Evolutionary conservation across 225 moss, liverwort and hornwort genomes (phyloP).

Genomic region (Bryum argenteum): DNA sequence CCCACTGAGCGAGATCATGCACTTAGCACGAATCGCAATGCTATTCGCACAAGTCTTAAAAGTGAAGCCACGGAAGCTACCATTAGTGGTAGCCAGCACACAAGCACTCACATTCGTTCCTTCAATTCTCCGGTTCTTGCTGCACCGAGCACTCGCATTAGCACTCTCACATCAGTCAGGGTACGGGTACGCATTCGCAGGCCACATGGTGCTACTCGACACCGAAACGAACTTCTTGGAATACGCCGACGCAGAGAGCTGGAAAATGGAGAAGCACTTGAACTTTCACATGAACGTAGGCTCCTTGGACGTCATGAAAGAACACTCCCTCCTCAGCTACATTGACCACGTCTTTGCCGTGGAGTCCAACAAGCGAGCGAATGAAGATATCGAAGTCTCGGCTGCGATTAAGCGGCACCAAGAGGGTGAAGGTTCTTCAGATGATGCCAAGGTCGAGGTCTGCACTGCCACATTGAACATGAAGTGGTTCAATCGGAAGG

Average conservation of each 20-base stretch:
- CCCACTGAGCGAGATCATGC: slow-evolving; percentile 75
- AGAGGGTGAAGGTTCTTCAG: slow-evolving; percentile 29
- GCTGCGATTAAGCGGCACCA: slow-evolving; percentile 46
- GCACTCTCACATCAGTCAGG: slow-evolving; percentile 93
- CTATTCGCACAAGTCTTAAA: slow-evolving; percentile 75
- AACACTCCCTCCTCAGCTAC: slow-evolving; percentile 89
- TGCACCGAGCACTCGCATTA: slow-evolving; percentile 88
- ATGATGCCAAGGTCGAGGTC: slow-evolving; percentile 70
- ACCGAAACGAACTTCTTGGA: slow-evolving; percentile 79
- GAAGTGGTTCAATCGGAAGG: slow-evolving; percentile 74
- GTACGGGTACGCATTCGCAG: slow-evolving; percentile 94
- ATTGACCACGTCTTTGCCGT: slow-evolving; percentile 88
- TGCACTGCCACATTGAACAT: slow-evolving; percentile 78
- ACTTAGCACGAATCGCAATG: slow-evolving; percentile 74
- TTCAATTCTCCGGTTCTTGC: slow-evolving; percentile 74
- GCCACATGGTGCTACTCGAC: slow-evolving; percentile 96
- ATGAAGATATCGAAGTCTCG: slow-evolving; percentile 62
- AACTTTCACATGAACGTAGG: slow-evolving; percentile 85
- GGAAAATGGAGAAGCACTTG: slow-evolving; percentile 83
- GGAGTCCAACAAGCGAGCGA: slow-evolving; percentile 62
- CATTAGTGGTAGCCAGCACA: slow-evolving; percentile 72
- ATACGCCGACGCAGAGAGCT: slow-evolving; percentile 82
- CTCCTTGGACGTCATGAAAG: slow-evolving; percentile 71
- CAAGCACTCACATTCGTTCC: slow-evolving; percentile 77
- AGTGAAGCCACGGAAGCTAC: slow-evolving; percentile 68